Base-by-base conservation (phyloP, 176 grass and related monocot genomes). In the Zea luxurians region DNA sequence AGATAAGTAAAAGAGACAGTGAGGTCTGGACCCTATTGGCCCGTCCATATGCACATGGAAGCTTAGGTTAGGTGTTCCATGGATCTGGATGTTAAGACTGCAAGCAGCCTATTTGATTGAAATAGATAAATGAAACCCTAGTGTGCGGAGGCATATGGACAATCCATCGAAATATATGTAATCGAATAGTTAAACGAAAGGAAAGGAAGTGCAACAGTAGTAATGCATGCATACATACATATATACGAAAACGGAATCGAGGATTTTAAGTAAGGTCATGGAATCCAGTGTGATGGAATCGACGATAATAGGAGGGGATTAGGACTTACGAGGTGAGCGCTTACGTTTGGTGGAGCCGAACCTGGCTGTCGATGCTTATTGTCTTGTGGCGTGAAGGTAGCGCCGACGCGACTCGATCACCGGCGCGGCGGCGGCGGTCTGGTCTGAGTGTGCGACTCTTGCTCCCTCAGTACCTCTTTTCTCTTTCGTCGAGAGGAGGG, bases 341-440 rank as follows among this genome's bases (percentile, higher is more conserved):
- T 79, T 87, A 90, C 88, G 81, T 43, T 73, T 90, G 49, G 43
- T 87, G 17, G 84, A 80, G 65, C 88, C 88, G 71, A 90, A 90
- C 88, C 87, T 90, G 84, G 80, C 75, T 78, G 57, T 73, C 57
- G 43, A 3, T 48, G 52, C 4, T 54, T 54, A 54, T 54, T 54
- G 13, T 54, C 52, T 54, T 54, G 5, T 54, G 1, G 50, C 50
- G 52, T 17, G 46, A 48, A 11, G 46, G 8, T 3, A 11, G 46
- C 3, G 52, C 13, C 52, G 52, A 13, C 48, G 52, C 5, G 52
- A n/a, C 13, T 54, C 52, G 15, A 2, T 17, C 15, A 6, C 52
- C 16, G 10, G 8, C 15, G 49, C 49, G 49, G 12, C 49, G 27
- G 27, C 27, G 27, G 27, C 27, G 15, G 52, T 54, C 4, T 54